Base-by-base conservation (phyloP, 1,284 basidiomycete genomes). In the Cerrena zonata region DNA sequence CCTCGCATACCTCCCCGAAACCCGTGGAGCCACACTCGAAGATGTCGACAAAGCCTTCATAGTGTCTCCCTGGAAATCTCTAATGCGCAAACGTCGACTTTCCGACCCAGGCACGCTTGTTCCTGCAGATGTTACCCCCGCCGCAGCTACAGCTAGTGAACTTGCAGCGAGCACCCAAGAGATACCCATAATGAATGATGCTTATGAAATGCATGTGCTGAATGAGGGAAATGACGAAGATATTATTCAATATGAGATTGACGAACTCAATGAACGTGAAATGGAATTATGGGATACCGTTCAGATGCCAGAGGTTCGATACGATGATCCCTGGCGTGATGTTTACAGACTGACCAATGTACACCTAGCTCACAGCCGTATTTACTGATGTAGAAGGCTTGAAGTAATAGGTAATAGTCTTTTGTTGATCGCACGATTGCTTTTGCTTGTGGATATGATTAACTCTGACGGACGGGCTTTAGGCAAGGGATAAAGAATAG, bases 1-100 rank as follows among this genome's bases (percentile, higher is more conserved):
- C 53, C 53, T 68, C 27, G 63, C 70, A 1, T 73, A 67, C 54
- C 66, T 70, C 57, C 75, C 75, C 13, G 77, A 78, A 58, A 75
- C 72, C 4, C 70, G 70, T 42, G 75, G 75, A 2, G 67, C 68
- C 48, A 70, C 65, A 42, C 61, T 78, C 44, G 75, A 76, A 56
- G 66, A 71, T 26, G 69, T 78, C 5, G 66, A 70, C 45, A 57
- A 50, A 34, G 57, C 69, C 15, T 74, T 74, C 55, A 64, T 69
- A 49, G 60, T 55, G 50, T 62, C 54, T 24, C 64, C 64, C 12
- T 65, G 62, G 63, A 49, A 15, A 13, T 22, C 11, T 23, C 24
- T 42, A 13, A 5, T 22, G 3, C 41, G 19, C 41, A 42, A 42
- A 42, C 19, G 11, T 22, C 41, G 18, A n/a, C 3, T 13, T 19